Evolutionary conservation across 2,329 filamentous ascomycete genomes (phyloP).

Genomic region (Phialocephala sp.): DNA sequence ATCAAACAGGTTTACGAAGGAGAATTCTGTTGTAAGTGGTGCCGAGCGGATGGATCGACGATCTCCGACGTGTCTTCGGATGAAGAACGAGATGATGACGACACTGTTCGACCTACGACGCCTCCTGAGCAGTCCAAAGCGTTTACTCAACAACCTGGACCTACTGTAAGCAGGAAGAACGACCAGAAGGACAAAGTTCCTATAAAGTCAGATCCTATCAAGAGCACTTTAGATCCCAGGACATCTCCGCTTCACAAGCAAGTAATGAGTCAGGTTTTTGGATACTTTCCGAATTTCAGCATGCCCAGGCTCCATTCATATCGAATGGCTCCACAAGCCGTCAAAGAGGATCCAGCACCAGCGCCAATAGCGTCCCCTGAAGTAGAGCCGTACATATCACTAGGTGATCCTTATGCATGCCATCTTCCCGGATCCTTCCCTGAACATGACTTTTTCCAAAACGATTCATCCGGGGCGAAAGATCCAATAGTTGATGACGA

Average conservation of each 20-base stretch:
- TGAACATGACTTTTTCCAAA: not conserved
- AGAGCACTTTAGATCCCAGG: not conserved
- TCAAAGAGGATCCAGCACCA: not conserved
- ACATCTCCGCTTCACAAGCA: not conserved
- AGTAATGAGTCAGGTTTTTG: constrained; percentile 1
- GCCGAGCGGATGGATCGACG: constrained; percentile 9
- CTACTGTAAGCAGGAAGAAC: not conserved
- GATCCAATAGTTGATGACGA: not conserved
- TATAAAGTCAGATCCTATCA: not conserved
- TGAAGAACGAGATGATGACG: constrained; percentile 15
- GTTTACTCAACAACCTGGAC: not conserved
- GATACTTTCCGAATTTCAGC: constrained; percentile 4
- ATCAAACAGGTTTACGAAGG: constrained; percentile 15
- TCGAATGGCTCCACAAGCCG: not conserved
- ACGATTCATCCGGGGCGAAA: not conserved
- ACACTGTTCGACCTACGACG: not conserved
- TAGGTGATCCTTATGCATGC: constrained; percentile 8
- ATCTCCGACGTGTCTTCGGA: constrained; percentile 14
- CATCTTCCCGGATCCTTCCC: constrained; percentile 6
- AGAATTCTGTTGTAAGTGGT: constrained; percentile 8
- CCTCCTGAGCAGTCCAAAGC: not conserved
- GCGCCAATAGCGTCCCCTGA: not conserved
- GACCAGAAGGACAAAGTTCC: not conserved
- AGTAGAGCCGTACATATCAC: not conserved
- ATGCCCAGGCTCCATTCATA: not conserved